Evolutionary conservation across 2,329 filamentous ascomycete genomes (phyloP).

Genomic region (Aspergillus luchuensis): DNA sequence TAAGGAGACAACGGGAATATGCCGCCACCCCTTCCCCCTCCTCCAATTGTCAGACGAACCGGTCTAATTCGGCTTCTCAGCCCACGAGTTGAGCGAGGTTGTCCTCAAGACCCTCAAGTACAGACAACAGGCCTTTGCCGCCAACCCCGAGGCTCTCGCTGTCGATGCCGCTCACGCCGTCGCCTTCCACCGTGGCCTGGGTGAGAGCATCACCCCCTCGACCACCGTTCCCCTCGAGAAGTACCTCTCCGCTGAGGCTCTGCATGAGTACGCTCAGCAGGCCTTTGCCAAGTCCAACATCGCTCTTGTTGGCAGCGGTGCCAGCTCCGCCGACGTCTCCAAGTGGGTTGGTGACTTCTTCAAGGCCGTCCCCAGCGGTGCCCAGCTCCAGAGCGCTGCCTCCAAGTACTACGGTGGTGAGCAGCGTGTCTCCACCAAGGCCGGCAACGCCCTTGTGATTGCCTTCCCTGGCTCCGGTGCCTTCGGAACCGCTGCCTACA

Average conservation of each 20-base stretch:
- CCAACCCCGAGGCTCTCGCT: conserved; percentile 67
- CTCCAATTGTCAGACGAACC: not conserved
- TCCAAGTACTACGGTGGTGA: conserved; percentile 94
- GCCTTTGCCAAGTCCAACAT: conserved; percentile 91
- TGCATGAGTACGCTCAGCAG: conserved; percentile 73
- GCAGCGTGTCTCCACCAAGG: conserved; percentile 77
- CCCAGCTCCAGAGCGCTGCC: conserved; percentile 60
- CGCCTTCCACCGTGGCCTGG: conserved; percentile 93
- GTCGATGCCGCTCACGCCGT: conserved; percentile 82
- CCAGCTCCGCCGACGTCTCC: conserved; percentile 70
- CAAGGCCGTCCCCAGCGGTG: conserved; percentile 63
- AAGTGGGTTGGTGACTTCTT: conserved; percentile 97
- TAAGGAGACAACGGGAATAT: conserved; percentile 12
- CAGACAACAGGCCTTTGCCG: conserved; percentile 72
- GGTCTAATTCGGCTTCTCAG: conserved; percentile 51
- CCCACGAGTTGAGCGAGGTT: conserved; percentile 88
- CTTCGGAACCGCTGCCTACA: conserved; percentile 69
- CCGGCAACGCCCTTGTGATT: conserved; percentile 81
- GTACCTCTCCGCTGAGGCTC: conserved; percentile 75
- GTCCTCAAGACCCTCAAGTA: conserved; percentile 74
- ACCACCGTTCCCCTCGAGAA: conserved; percentile 71
- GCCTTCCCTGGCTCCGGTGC: conserved; percentile 90
- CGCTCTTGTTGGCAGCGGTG: conserved; percentile 86
- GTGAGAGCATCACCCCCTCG: conserved; percentile 72
- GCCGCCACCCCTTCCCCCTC: not conserved